Conservation (phyloP, 1,284 basidiomycete genomes). For the Leucoagaricus sp. region DNA sequence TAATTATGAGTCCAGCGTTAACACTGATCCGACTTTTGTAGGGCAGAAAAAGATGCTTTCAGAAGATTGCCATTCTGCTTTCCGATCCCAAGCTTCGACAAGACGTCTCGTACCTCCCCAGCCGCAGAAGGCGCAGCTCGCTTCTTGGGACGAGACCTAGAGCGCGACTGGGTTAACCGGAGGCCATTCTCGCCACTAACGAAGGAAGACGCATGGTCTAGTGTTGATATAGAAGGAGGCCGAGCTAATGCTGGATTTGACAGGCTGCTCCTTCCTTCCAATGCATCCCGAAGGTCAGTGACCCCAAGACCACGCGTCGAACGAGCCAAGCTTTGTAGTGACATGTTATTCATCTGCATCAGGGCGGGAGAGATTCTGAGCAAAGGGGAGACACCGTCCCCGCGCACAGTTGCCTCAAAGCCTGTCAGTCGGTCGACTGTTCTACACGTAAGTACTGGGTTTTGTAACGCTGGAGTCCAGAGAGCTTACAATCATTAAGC, state of each 20-base stretch:
- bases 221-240: slow-evolving; percentile 71
- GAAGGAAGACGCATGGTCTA: slow-evolving; percentile 63
- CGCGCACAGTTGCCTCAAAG: slow-evolving; percentile 56
- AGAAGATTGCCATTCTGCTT: slow-evolving; percentile 64
- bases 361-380: slow-evolving; percentile 79
- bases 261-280: slow-evolving; percentile 79
- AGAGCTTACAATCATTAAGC: slow-evolving; percentile 68
- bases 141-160: slow-evolving; percentile 56
- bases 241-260: slow-evolving; percentile 70
- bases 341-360: slow-evolving; percentile 88
- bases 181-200: slow-evolving; percentile 42
- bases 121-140: slow-evolving; percentile 48
- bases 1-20: slow-evolving; percentile 1
- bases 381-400: slow-evolving; percentile 69
- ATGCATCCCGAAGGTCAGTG: slow-evolving; percentile 80
- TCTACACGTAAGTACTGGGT: slow-evolving; percentile 1
- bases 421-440: slow-evolving; percentile 61
- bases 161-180: slow-evolving; percentile 48
- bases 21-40: slow-evolving; percentile 19
- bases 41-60: slow-evolving; percentile 62
- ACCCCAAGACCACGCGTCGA: slow-evolving; percentile 81
- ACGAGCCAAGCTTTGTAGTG: slow-evolving; percentile 76
- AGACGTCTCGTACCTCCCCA: slow-evolving; percentile 76
- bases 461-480: slow-evolving; percentile 3
- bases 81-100: slow-evolving; percentile 76